These are phyloP conservation scores for Sanguinoderma infundibulare DNA, from an alignment of 1,284 basidiomycete genomes.

Conservation along the genomic window DNA sequence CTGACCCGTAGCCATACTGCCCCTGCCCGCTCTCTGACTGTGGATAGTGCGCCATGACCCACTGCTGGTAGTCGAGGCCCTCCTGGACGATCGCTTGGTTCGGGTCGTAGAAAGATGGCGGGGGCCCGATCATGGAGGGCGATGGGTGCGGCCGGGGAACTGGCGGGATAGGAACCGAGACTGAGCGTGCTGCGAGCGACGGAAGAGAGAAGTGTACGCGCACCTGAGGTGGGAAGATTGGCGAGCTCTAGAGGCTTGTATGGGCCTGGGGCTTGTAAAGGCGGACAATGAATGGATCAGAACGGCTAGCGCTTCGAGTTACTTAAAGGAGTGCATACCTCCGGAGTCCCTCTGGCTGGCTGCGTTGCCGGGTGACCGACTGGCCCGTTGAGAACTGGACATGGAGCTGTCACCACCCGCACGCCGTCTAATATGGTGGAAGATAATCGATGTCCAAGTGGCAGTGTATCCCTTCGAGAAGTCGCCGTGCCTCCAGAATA, in stretches of 20 bases:
- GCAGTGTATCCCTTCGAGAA: conserved; percentile 17
- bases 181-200: neutral
- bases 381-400: conserved; percentile 23
- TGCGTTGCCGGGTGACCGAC: conserved; percentile 20
- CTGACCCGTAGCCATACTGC: conserved; percentile 12
- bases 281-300: conserved; percentile 25
- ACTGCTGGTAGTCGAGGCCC: conserved; percentile 33
- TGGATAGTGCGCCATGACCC: conserved; percentile 27
- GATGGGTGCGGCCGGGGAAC: conserved; percentile 11
- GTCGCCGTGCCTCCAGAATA: conserved; percentile 5
- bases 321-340: conserved; percentile 19
- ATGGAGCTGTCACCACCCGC: conserved; percentile 20
- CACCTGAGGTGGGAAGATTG: conserved; percentile 24
- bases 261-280: conserved; percentile 17
- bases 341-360: conserved; percentile 21
- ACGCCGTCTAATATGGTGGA: conserved; percentile 23
- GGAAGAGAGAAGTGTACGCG: conserved; percentile 4
- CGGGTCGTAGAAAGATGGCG: conserved; percentile 36
- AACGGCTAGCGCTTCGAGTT: conserved; percentile 13
- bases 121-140: conserved; percentile 34
- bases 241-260: conserved; percentile 11
- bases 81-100: conserved; percentile 27
- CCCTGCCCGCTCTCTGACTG: conserved; percentile 8
- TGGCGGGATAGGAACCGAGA: neutral
- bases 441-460: conserved; percentile 19